Evolutionary conservation across 352 stramenopile genomes (phyloP).

Genomic region (Pythium phragmitis): DNA sequence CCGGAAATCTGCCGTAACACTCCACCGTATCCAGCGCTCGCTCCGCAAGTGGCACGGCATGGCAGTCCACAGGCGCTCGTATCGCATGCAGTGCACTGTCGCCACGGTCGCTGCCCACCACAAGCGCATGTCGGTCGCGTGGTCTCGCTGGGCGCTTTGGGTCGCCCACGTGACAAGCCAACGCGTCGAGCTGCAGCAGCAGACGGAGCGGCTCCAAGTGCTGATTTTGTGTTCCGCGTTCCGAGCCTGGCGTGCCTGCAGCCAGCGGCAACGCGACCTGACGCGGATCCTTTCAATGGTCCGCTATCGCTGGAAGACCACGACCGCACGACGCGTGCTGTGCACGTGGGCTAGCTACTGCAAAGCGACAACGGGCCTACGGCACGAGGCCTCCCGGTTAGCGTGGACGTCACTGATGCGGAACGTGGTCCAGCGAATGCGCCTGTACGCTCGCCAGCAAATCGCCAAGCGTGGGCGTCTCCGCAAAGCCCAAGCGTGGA

Average conservation of each 20-base stretch:
- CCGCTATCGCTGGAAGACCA: conserved; percentile 24
- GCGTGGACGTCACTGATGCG: background rate
- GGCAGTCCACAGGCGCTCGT: conserved; percentile 5
- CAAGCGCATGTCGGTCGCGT: background rate
- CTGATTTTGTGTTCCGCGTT: conserved; percentile 59
- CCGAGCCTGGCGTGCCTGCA: conserved; percentile 47
- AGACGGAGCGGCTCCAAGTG: conserved; percentile 59
- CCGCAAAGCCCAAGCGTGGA: conserved; percentile 10
- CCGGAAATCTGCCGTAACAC: background rate
- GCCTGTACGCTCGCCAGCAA: background rate
- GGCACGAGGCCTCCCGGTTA: background rate
- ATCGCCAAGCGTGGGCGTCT: background rate
- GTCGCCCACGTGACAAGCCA: conserved; percentile 23
- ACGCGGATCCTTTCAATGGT: conserved; percentile 26
- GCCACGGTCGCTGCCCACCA: conserved; percentile 14
- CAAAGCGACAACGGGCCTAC: background rate
- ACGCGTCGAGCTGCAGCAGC: conserved; percentile 42
- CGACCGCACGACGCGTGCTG: conserved; percentile 3
- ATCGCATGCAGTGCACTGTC: conserved; percentile 12
- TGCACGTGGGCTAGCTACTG: conserved; percentile 3
- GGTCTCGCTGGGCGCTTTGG: conserved; percentile 31
- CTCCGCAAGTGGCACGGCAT: conserved; percentile 12
- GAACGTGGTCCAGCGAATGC: background rate
- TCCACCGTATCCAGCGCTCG: conserved; percentile 12
- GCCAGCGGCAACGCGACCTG: conserved; percentile 32